These are phyloP conservation scores for Xylaria flabelliformis DNA, from an alignment of 495 filamentous ascomycete species.

Conservation along the genomic window DNA sequence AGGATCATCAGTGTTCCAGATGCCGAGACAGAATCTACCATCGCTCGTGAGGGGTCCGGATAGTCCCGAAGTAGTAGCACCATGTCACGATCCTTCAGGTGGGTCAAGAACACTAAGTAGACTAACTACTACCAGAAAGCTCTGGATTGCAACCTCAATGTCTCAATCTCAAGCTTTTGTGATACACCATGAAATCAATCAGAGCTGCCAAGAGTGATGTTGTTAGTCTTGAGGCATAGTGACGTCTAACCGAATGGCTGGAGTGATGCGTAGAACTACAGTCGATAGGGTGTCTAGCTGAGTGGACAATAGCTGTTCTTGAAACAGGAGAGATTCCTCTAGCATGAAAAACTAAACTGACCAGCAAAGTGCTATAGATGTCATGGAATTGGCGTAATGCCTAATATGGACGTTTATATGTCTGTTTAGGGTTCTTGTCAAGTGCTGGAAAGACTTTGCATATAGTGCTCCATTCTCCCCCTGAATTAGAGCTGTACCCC, in stretches of 20 bases:
- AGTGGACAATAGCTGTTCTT: conserved; percentile 14
- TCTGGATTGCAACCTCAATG: neutral
- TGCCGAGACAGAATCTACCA: conserved; percentile 4
- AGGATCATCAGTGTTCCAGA: conserved; percentile 16
- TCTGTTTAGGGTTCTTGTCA: no score
- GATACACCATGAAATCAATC: neutral
- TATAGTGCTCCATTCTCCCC: neutral
- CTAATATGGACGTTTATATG: neutral
- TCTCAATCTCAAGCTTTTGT: neutral
- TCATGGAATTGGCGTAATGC: conserved; percentile 23
- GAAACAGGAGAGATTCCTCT: neutral
- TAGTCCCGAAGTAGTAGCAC: conserved; percentile 16
- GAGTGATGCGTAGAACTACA: neutral
- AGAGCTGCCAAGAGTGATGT: neutral
- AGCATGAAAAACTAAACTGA: conserved; percentile 9
- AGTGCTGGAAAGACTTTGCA: neutral
- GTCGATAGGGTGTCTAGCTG: no score
- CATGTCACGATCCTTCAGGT: neutral
- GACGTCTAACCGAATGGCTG: neutral
- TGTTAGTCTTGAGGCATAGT: neutral
- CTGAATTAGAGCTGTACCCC: neutral
- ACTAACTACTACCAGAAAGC: neutral
- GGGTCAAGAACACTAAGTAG: no score
- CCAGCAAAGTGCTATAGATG: neutral
- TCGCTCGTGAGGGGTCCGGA: conserved; percentile 28